These are phyloP conservation scores for Naganishia liquefaciens DNA, from an alignment of 1,284 basidiomycete species.

Conservation along the genomic window DNA sequence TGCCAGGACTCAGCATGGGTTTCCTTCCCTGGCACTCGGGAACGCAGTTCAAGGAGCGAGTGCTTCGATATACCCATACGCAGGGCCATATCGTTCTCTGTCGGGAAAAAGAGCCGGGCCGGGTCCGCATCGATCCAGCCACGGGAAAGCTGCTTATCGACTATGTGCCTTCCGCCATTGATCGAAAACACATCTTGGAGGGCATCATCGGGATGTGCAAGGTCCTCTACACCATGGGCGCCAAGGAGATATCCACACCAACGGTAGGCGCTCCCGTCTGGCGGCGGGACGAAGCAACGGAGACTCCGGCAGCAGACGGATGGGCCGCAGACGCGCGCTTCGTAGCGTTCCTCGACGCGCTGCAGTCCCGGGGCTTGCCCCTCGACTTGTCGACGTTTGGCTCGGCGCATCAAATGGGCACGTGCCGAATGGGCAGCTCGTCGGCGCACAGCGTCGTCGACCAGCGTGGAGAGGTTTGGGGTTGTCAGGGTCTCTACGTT, in stretches of 20 bases:
- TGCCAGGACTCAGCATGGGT: slow-evolving; percentile 49
- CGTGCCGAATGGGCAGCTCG: slow-evolving; percentile 47
- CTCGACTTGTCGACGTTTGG: slow-evolving; percentile 34
- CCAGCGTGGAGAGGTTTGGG: slow-evolving; percentile 54
- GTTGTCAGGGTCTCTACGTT: slow-evolving; percentile 54
- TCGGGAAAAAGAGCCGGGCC: slow-evolving; percentile 44
- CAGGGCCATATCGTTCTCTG: slow-evolving; percentile 39
- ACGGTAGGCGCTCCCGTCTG: slow-evolving; percentile 26
- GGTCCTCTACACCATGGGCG: slow-evolving; percentile 53
- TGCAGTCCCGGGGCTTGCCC: slow-evolving; percentile 6
- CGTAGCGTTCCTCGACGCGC: slow-evolving; percentile 8
- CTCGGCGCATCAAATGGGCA: slow-evolving; percentile 54
- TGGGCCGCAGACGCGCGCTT: slow-evolving; percentile 27
- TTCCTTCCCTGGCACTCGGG: slow-evolving; percentile 48
- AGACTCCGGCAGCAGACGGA: not conserved
- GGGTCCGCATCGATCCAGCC: slow-evolving; percentile 48
- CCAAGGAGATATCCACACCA: slow-evolving; percentile 51
- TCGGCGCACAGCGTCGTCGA: slow-evolving; percentile 51
- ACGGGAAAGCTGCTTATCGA: slow-evolving; percentile 42
- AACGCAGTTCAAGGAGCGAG: slow-evolving; percentile 49
- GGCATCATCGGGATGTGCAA: slow-evolving; percentile 53
- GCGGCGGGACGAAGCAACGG: slow-evolving; percentile 7
- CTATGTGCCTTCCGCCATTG: slow-evolving; percentile 52
- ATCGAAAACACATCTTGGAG: slow-evolving; percentile 48
- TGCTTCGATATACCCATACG: slow-evolving; percentile 42